Evolutionary conservation across 768 basidiomycete species (phyloP).

Genomic region (Agrocybe praecox): DNA sequence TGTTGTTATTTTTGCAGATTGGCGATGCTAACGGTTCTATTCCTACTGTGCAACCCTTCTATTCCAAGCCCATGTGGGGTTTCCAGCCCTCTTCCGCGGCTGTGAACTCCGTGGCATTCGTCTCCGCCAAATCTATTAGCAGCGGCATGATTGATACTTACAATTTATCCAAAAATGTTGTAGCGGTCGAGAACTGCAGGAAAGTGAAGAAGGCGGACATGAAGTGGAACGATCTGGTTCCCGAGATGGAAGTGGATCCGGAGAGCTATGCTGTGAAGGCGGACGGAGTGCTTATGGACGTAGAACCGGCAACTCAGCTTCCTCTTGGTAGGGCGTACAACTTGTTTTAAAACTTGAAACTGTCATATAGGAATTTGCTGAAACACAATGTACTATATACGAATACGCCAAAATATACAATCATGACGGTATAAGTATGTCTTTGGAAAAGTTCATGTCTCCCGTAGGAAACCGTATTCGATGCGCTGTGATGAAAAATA

Average conservation of each 20-base stretch:
- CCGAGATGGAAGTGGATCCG: slow-evolving; percentile 88
- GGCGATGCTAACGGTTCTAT: slow-evolving; percentile 98
- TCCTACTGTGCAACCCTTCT: slow-evolving; percentile 91
- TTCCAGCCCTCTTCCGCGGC: slow-evolving; percentile 75
- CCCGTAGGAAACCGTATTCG: too few species aligned
- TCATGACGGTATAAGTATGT: too few species aligned
- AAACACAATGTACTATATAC: too few species aligned
- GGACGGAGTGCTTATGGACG: slow-evolving; percentile 76
- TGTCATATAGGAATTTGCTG: background rate
- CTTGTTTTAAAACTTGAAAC: slow-evolving; percentile 54
- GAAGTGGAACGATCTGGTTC: slow-evolving; percentile 89
- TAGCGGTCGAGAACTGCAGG: slow-evolving; percentile 79
- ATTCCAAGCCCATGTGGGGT: slow-evolving; percentile 94
- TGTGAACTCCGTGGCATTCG: slow-evolving; percentile 84
- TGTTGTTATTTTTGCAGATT: slow-evolving; percentile 56
- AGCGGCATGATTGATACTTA: slow-evolving; percentile 65
- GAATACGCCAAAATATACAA: too few species aligned
- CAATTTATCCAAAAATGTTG: slow-evolving; percentile 67
- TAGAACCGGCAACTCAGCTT: slow-evolving; percentile 69
- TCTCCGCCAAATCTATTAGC: slow-evolving; percentile 71
- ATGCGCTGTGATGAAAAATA: too few species aligned
- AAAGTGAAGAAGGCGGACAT: slow-evolving; percentile 82
- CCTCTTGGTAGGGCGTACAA: slow-evolving; percentile 79
- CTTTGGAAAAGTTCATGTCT: too few species aligned
- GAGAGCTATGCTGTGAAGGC: slow-evolving; percentile 89